A percentile compares a stretch with the other conserved stretches of the same genome.
phyloP scores from a whole-genome alignment of 2,329 filamentous ascomycete species.

The Tolypocladium cylindrosporum region DNA sequence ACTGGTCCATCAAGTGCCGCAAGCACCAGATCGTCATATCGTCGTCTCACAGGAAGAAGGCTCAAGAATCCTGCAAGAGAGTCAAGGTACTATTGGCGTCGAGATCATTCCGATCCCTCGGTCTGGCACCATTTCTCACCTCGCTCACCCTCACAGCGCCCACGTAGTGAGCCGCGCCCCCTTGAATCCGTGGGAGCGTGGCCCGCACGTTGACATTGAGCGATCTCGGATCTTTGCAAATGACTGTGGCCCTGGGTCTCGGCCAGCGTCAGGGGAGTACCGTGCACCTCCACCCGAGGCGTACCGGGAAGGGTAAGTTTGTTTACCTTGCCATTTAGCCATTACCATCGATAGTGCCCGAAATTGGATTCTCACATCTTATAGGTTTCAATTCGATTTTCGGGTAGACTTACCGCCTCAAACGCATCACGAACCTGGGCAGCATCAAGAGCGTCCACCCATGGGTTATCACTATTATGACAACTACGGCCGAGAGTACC shows the following conservation, averaged over 20 bases:
- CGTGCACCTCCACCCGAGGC: background rate
- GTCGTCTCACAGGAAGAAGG: constrained; percentile 12
- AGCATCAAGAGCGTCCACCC: background rate
- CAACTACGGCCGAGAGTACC: background rate
- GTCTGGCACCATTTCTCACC: background rate
- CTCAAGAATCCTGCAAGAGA: constrained; percentile 8
- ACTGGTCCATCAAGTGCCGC: constrained; percentile 4
- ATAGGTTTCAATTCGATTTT: background rate
- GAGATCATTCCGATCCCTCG: constrained; percentile 10
- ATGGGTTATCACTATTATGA: background rate
- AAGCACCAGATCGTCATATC: constrained; percentile 3
- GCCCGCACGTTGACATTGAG: background rate
- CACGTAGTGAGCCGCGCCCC: background rate
- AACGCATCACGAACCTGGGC: background rate
- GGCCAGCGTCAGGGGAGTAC: background rate
- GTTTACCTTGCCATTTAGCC: background rate
- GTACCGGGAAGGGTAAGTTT: constrained; percentile 1
- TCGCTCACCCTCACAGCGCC: background rate
- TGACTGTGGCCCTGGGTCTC: background rate
- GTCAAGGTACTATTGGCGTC: constrained; percentile 8
- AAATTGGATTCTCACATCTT: background rate
- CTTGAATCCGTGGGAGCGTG: background rate
- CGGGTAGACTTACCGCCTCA: background rate
- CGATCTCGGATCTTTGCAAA: background rate
- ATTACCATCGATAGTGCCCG: background rate